A percentile compares a stretch with the other conserved stretches of the same genome.
Evolutionary conservation across 2,329 filamentous ascomycete species (phyloP).

Genomic region (Tolypocladium pustulatum): DNA sequence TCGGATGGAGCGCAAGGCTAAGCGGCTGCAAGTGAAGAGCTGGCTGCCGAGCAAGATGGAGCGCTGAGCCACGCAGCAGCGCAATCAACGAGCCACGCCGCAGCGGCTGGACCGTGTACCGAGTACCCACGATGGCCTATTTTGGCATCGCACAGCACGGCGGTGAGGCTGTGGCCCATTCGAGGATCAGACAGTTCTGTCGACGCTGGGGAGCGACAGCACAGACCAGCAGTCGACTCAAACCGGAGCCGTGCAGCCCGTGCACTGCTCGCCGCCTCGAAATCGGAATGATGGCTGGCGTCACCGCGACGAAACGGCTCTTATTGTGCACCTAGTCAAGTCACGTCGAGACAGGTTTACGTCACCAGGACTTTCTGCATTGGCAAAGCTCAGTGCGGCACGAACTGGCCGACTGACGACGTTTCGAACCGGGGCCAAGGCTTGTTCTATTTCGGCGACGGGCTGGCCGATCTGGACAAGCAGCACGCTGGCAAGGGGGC

Average conservation of each 20-base stretch:
- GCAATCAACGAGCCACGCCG: neutral
- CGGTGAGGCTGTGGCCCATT: neutral
- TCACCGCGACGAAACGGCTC: neutral
- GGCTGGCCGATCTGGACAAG: neutral
- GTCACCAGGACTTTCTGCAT: neutral
- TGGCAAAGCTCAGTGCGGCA: neutral
- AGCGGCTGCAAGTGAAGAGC: constrained; percentile 10
- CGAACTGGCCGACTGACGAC: neutral
- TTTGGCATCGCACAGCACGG: neutral
- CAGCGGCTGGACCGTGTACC: neutral
- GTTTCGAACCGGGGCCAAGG: neutral
- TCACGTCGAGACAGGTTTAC: neutral
- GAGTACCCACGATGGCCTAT: neutral
- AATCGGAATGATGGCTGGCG: neutral
- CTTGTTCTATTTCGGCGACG: neutral
- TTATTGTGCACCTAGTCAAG: neutral
- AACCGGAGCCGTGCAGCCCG: neutral
- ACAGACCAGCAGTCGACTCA: neutral
- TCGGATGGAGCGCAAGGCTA: constrained; percentile 4
- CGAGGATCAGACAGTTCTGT: neutral
- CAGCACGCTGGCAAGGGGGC: neutral
- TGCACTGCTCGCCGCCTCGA: neutral
- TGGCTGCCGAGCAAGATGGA: constrained; percentile 14
- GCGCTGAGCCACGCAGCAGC: neutral
- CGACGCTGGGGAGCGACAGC: neutral